Evolutionary conservation across 768 basidiomycete species (phyloP), one percentile per base, ranked within the genome.

Genomic region (Kwoniella mangroviensis): DNA sequence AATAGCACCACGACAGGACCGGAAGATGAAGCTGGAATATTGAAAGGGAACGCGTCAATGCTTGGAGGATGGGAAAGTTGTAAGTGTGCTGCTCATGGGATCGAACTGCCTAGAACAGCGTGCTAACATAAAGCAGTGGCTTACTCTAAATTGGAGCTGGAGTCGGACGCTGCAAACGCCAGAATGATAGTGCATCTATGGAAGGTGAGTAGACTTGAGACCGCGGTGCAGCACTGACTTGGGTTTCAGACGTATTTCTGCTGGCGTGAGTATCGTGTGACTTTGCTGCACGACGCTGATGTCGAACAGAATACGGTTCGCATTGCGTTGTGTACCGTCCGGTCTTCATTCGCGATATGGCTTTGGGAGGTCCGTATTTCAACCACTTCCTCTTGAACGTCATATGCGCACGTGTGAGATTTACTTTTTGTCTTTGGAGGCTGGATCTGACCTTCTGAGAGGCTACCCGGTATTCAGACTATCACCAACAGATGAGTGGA

Each of bases 281-380:
- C 45, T 21, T 13, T 4, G n/a, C 24, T 11, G 12, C 17, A 26
- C 13, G 17, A 17, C 19, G 26, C 45, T 40, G 40, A 53, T 24
- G 0, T 3, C 40, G 28, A 9, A 45, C 40, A 74, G 73, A 70
- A 67, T 74, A 74, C 51, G 73, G 70, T 3, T 62, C 61, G 7
- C 73, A 74, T 43, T 74, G 73, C 22, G 67, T 68, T 4, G 73
- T 74, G 28, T 74, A 74, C 57, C 66, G 69, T 10, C 70, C 70
- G 42, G 69, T 74, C 52, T 74, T 74, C 62, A 67, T 71, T 10
- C 69, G 73, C n/a, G 73, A 74, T 49, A 71, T 74, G 69, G 73
- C 73, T 51, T 63, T 74, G 10, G 66, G 66, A 54, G 73, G 73
- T 17, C 70, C 65, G 1, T 74, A 74, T 58, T 74, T 71, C 57